Evolutionary conservation across 1,139 yeast species (phyloP), one percentile per base, ranked within the genome.

Genomic region (Sugiyamaella xylanicola): DNA sequence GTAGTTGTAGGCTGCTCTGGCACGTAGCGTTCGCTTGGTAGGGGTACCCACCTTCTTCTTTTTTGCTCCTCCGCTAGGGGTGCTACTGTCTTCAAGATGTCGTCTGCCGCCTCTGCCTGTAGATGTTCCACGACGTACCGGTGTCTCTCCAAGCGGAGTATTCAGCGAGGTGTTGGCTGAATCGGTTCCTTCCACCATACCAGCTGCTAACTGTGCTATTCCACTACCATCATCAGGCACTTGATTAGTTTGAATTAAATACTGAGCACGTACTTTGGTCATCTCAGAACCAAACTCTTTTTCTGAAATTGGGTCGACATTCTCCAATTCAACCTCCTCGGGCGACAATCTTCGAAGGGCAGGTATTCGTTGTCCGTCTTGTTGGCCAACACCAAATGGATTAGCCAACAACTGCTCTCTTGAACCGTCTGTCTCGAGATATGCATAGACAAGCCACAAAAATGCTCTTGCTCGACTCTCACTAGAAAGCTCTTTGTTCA

Each of bases 381-480:
- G 65, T 27, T 62, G 67, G 20, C 72, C 72, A 2, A 72, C 68
- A 20, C 87, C 85, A 69, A 89, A 91, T 2, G 96, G 93, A 63
- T 87, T 87, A 1, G 65, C 56, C 2, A 72, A 71, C 19, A 90
- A 70, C 57, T 81, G 82, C 37, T 78, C 84, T 0, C 77, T 74
- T 0, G 78, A 71, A 60, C 87, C 76, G 58, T 80, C 78, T 0
- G 96, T 87, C 67, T 93, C 97, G 61, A 87, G 74, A 65, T 86
- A 87, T 2, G 90, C 80, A 74, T 89, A 90, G 57, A 89, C 70
- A 42, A 93, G 72, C 98, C 98, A 93, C 59, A 93, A 71, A 63
- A 93, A 85, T 35, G 93, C 78, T 51, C 77, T 74, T 1, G 90
- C 91, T 60, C 97, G 77, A 59, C 83, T 84, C 39, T 69, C 71